These are phyloP conservation scores for Amphirosellinia nigrospora DNA, from an alignment of 495 filamentous ascomycete genomes.

Conservation along the genomic window DNA sequence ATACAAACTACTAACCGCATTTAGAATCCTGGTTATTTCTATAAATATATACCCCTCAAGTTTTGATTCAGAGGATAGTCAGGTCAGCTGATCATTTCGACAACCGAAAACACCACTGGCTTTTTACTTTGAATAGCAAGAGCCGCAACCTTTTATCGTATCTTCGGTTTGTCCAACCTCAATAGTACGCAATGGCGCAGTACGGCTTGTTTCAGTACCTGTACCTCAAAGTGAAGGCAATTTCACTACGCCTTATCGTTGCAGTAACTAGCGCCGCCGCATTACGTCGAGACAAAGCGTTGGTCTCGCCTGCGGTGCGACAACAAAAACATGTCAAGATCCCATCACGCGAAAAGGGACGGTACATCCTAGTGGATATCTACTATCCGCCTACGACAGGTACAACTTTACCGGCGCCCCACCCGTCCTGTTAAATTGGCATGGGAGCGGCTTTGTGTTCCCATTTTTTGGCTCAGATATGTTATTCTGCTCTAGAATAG, in stretches of 20 bases:
- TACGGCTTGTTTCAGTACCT: background rate
- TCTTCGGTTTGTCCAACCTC: background rate
- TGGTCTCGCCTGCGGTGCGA: background rate
- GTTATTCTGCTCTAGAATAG: background rate
- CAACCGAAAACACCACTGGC: background rate
- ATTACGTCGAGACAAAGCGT: background rate
- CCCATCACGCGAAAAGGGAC: slow-evolving; percentile 19
- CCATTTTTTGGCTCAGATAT: background rate
- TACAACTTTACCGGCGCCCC: background rate
- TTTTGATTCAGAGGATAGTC: background rate
- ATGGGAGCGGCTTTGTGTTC: background rate
- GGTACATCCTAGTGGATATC: slow-evolving; percentile 14
- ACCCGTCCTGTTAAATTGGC: background rate
- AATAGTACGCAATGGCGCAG: background rate
- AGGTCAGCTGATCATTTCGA: background rate
- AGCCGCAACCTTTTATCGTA: background rate
- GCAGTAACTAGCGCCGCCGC: background rate
- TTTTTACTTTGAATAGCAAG: background rate
- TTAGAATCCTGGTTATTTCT: background rate
- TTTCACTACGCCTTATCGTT: background rate
- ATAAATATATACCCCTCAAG: background rate
- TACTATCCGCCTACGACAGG: slow-evolving; percentile 16
- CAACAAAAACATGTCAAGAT: slow-evolving; percentile 14
- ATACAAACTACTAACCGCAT: background rate
- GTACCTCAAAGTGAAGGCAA: background rate